phyloP scores from a whole-genome alignment of 1,284 basidiomycete species.

The Mycena sp. region DNA sequence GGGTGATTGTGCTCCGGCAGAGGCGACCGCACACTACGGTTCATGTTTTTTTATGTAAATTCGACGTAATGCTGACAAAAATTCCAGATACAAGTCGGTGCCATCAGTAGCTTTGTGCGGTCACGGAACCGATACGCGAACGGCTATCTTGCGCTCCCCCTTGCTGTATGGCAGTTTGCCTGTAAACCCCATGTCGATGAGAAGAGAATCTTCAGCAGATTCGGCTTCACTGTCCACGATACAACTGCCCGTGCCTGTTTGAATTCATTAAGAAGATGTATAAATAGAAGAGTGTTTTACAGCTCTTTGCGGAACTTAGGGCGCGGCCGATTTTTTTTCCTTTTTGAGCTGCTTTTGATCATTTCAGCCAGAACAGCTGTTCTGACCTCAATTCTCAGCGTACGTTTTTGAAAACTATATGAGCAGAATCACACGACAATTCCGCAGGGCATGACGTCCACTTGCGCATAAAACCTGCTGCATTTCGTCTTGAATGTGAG shows the following conservation, averaged over 20 bases:
- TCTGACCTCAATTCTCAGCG: too few relatives aligned
- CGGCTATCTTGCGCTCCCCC: conserved; percentile 8
- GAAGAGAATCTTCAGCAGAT: conserved; percentile 9
- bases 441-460: too few relatives aligned
- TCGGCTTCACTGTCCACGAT: conserved; percentile 10
- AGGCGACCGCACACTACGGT: conserved; percentile 1
- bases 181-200: conserved; percentile 14
- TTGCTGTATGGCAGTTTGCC: conserved; percentile 14
- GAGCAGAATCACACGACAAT: too few relatives aligned
- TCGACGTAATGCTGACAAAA: neutral
- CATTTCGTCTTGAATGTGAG: too few relatives aligned
- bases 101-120: neutral
- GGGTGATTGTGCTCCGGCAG: neutral
- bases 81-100: conserved; percentile 16
- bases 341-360: too few relatives aligned
- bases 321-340: too few relatives aligned
- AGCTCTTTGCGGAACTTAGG: too few relatives aligned
- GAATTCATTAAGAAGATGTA: neutral
- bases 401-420: too few relatives aligned
- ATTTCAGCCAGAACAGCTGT: too few relatives aligned
- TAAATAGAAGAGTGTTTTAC: too few relatives aligned
- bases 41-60: neutral
- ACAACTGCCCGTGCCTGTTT: conserved; percentile 2
- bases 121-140: conserved; percentile 10
- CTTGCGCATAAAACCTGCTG: too few relatives aligned